Percentiles rank a stretch among this genome's conserved stretches.
phyloP scores from a whole-genome alignment of 2,329 filamentous ascomycete species.

The Dactylella cylindrospora region DNA sequence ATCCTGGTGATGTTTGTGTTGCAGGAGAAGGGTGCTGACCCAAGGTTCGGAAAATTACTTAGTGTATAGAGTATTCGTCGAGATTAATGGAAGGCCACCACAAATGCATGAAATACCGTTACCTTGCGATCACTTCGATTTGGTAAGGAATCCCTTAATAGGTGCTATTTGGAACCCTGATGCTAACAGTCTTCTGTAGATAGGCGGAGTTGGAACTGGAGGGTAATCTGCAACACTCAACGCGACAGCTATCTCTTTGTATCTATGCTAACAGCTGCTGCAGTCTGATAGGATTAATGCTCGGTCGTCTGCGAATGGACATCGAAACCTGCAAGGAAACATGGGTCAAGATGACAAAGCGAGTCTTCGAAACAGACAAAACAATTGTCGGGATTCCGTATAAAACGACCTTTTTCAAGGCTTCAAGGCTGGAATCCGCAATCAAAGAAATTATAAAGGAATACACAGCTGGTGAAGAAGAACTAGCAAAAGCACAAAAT shows the following conservation, averaged over 20 bases:
- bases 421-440: constrained; percentile 87
- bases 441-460: constrained; percentile 84
- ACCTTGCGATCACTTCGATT: constrained; percentile 41
- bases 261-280: background rate
- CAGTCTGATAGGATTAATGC: constrained; percentile 62
- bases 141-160: constrained; percentile 16
- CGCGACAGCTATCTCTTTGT: background rate
- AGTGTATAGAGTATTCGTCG: constrained; percentile 42
- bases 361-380: constrained; percentile 97
- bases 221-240: constrained; percentile 26
- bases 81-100: constrained; percentile 34
- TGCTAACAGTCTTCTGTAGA: constrained; percentile 25
- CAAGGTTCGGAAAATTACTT: no score
- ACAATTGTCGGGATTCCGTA: constrained; percentile 94
- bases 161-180: background rate
- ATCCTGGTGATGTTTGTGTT: no score
- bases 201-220: constrained; percentile 42
- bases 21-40: no score
- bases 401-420: constrained; percentile 87
- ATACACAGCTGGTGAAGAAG: constrained; percentile 70
- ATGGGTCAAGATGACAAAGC: constrained; percentile 88
- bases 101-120: constrained; percentile 43
- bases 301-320: constrained; percentile 86
- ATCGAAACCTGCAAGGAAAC: constrained; percentile 95
- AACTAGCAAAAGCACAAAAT: constrained; percentile 47